Evolutionary conservation across 139 green algal species (phyloP).

Genomic region (Picochlorum sp.): DNA sequence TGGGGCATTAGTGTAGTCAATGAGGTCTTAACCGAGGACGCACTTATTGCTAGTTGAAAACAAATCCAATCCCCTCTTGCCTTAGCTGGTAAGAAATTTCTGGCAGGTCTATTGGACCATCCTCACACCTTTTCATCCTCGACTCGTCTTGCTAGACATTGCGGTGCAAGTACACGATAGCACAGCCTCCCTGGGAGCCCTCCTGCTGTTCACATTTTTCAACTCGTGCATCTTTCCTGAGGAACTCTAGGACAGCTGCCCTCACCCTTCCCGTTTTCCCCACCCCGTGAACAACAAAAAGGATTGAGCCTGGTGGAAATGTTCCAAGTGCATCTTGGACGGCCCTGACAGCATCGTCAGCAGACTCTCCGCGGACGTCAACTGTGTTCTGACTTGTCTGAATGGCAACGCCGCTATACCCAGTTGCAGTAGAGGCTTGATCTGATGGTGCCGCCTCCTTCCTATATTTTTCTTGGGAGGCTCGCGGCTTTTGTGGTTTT

Average conservation of each 20-base stretch:
- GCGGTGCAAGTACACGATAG: conserved; percentile 8
- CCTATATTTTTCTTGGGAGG: too few species aligned
- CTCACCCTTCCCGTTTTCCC: conserved; percentile 32
- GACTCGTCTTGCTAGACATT: neutral
- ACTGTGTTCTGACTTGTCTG: conserved; percentile 38
- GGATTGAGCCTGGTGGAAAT: neutral
- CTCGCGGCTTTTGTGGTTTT: too few species aligned
- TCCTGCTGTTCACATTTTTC: conserved; percentile 18
- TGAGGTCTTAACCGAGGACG: conserved; percentile 15
- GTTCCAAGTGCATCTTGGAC: conserved; percentile 17
- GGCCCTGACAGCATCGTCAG: conserved; percentile 13
- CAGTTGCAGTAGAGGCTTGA: too few species aligned
- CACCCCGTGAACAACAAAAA: conserved; percentile 47
- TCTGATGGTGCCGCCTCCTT: too few species aligned
- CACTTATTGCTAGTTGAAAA: conserved; percentile 21
- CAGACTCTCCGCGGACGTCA: conserved; percentile 31
- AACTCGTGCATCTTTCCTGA: conserved; percentile 10
- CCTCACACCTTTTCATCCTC: neutral
- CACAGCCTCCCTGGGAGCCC: conserved; percentile 29
- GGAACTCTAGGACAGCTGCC: conserved; percentile 17
- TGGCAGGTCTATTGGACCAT: conserved; percentile 9
- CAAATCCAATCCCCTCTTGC: conserved; percentile 13
- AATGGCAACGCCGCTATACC: conserved; percentile 13
- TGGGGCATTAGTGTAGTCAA: conserved; percentile 12
- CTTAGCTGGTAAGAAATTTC: conserved; percentile 9